Evolutionary conservation across 176 grass and related monocot species (phyloP).

Genomic region (Dactylis glomerata): DNA sequence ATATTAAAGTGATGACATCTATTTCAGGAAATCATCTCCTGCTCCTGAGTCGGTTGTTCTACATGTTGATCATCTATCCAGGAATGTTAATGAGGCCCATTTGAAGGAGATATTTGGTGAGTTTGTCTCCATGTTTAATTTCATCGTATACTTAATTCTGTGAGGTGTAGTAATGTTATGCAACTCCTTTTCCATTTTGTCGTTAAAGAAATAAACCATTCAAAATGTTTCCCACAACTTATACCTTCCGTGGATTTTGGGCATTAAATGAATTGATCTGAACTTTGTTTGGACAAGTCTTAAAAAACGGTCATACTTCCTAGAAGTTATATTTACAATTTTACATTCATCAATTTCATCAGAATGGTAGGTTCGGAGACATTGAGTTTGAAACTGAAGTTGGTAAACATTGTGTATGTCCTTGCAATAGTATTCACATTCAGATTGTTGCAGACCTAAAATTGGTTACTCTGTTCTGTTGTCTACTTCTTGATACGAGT

Average conservation of each 20-base stretch:
- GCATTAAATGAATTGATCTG: neutral
- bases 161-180: neutral
- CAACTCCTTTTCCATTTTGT: neutral
- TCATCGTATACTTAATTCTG: neutral
- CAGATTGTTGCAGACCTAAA: neutral
- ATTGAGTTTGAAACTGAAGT: neutral
- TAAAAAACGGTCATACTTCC: neutral
- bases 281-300: neutral
- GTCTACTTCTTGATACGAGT: neutral
- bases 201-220: neutral
- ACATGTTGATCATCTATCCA: slow-evolving; percentile 90
- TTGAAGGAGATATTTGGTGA: slow-evolving; percentile 98
- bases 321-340: neutral
- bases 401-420: neutral
- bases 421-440: neutral
- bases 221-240: neutral
- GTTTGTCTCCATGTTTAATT: slow-evolving; percentile 17
- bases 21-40: slow-evolving; percentile 90
- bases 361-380: neutral
- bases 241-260: neutral
- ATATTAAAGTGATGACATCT: slow-evolving; percentile 2
- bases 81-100: slow-evolving; percentile 97
- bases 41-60: slow-evolving; percentile 76
- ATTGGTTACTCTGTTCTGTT: neutral
- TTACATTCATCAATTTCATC: neutral